A percentile compares a stretch with the other conserved stretches of the same genome.
Conservation (phyloP, 2,329 filamentous ascomycete species). For the Colletotrichum orchidophilum region DNA sequence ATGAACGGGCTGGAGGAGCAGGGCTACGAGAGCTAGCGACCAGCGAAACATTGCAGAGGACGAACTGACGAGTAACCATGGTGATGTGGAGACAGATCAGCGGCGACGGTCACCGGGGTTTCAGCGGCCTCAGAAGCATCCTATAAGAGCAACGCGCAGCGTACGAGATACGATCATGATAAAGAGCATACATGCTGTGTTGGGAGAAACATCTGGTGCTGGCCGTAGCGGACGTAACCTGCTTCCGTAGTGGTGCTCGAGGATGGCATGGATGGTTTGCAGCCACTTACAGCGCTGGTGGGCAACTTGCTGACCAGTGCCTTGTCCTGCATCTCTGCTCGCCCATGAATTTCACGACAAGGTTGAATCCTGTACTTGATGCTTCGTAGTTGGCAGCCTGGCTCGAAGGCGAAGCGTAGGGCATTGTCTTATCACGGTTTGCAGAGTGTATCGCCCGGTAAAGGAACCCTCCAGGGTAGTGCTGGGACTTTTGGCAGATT, state of each 20-base stretch:
- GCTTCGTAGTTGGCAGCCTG: neutral
- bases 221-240: neutral
- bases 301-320: neutral
- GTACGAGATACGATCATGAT: neutral
- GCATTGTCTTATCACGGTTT: too few relatives aligned
- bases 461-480: too few relatives aligned
- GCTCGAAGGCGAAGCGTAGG: neutral
- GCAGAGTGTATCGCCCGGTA: too few relatives aligned
- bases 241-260: neutral
- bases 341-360: neutral
- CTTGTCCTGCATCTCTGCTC: neutral
- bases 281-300: neutral
- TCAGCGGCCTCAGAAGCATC: too few relatives aligned
- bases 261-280: neutral
- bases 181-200: neutral
- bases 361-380: neutral
- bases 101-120: neutral
- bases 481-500: too few relatives aligned
- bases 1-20: neutral
- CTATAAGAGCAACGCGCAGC: too few relatives aligned
- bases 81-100: neutral
- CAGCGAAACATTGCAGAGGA: neutral
- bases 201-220: neutral
- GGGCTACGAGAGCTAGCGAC: neutral
- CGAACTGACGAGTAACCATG: neutral